Conservation (phyloP, 2,329 filamentous ascomycete species). For the Bipolaris sorokiniana region DNA sequence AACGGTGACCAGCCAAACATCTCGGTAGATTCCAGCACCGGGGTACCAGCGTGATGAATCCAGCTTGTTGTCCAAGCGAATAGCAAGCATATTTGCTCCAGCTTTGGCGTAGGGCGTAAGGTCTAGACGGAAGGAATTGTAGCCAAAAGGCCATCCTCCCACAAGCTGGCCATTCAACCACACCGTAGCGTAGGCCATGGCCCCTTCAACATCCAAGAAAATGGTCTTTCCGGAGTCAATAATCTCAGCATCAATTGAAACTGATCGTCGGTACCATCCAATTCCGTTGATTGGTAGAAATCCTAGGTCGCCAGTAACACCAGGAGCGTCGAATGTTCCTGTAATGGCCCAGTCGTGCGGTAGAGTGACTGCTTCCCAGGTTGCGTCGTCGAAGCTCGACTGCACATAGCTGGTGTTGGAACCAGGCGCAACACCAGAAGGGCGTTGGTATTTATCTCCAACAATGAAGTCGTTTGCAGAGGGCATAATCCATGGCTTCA, state of each 20-base stretch:
- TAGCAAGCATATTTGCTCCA: constrained; percentile 55
- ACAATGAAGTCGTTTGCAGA: constrained; percentile 52
- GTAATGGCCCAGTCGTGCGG: constrained; percentile 60
- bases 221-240: constrained; percentile 48
- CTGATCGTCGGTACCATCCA: constrained; percentile 59
- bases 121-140: constrained; percentile 60
- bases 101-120: constrained; percentile 53
- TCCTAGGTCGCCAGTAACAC: constrained; percentile 50
- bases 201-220: constrained; percentile 59
- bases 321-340: constrained; percentile 51
- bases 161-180: constrained; percentile 60
- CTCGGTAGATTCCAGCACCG: constrained; percentile 61
- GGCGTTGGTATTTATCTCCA: constrained; percentile 42
- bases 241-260: constrained; percentile 38
- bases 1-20: constrained; percentile 61
- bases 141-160: constrained; percentile 61
- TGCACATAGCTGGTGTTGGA: constrained; percentile 45
- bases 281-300: constrained; percentile 60
- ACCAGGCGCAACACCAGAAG: constrained; percentile 36
- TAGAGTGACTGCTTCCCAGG: constrained; percentile 53
- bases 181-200: constrained; percentile 60
- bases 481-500: constrained; percentile 54
- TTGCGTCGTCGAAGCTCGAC: constrained; percentile 48
- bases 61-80: constrained; percentile 59
- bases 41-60: constrained; percentile 62